phyloP scores from a whole-genome alignment of 2,329 filamentous ascomycete genomes.

The Penicillium sp. region DNA sequence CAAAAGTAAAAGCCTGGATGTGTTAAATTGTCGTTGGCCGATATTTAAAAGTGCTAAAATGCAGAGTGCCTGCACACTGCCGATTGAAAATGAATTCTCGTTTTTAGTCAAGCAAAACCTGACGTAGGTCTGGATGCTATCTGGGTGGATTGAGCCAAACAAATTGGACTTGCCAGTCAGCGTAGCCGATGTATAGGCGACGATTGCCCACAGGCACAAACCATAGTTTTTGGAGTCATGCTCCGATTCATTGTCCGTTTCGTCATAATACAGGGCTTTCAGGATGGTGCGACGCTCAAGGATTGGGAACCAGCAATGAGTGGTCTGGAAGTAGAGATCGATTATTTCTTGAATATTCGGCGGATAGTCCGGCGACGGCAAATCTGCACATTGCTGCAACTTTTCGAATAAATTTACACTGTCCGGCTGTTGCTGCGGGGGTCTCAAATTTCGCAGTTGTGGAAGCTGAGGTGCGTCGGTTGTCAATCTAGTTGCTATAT shows the following conservation, averaged over 20 bases:
- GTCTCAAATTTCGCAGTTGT: neutral
- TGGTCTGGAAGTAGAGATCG: slow-evolving; percentile 71
- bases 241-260: slow-evolving; percentile 43
- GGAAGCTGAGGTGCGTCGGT: slow-evolving; percentile 1
- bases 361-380: slow-evolving; percentile 50
- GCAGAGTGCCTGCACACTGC: slow-evolving; percentile 55
- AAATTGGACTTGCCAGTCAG: neutral
- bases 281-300: slow-evolving; percentile 63
- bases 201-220: slow-evolving; percentile 51
- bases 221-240: slow-evolving; percentile 2
- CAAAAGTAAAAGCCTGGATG: slow-evolving; percentile 63
- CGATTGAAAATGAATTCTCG: slow-evolving; percentile 44
- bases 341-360: slow-evolving; percentile 51
- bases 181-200: slow-evolving; percentile 50
- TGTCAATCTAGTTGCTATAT: slow-evolving; percentile 1
- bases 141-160: slow-evolving; percentile 38
- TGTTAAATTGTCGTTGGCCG: slow-evolving; percentile 52
- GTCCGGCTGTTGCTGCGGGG: neutral
- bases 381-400: slow-evolving; percentile 29
- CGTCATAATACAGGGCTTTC: slow-evolving; percentile 42
- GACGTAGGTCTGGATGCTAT: slow-evolving; percentile 48
- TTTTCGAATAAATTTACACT: slow-evolving; percentile 5
- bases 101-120: slow-evolving; percentile 43
- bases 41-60: slow-evolving; percentile 62
- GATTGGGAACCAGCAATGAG: slow-evolving; percentile 72